Conservation (phyloP, 1,139 yeast species). For the Taphrina pruni region DNA sequence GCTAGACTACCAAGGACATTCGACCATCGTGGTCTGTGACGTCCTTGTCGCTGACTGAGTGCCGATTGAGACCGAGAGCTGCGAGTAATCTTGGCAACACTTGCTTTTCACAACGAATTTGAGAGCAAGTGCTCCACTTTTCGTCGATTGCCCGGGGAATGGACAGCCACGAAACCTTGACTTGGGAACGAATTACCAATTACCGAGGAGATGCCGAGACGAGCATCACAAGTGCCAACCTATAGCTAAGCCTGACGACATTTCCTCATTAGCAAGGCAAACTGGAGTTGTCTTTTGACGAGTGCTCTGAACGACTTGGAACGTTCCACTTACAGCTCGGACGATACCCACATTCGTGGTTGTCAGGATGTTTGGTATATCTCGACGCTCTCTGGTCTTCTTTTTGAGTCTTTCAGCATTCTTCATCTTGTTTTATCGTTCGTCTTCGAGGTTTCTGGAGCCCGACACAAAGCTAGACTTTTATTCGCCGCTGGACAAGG, state of each 20-base stretch:
- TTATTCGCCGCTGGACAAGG: constrained; percentile 27
- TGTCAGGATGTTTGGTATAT: constrained; percentile 7
- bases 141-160: background rate
- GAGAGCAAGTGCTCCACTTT: background rate
- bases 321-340: background rate
- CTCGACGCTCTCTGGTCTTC: constrained; percentile 8
- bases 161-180: background rate
- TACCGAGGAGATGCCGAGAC: background rate
- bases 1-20: background rate
- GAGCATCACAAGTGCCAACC: background rate
- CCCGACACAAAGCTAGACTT: constrained; percentile 28
- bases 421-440: constrained; percentile 24
- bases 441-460: constrained; percentile 15
- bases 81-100: background rate
- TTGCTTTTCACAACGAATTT: background rate
- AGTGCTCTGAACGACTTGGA: too few relatives aligned
- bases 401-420: constrained; percentile 15
- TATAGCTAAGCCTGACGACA: too few relatives aligned
- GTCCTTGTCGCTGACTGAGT: too few relatives aligned
- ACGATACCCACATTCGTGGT: background rate
- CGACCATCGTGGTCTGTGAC: background rate
- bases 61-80: background rate
- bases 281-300: too few relatives aligned
- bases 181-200: background rate
- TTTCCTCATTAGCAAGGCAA: too few relatives aligned